These are phyloP conservation scores for Galium porrigens DNA, from an alignment of 305 asterid genomes.

Conservation along the genomic window DNA sequence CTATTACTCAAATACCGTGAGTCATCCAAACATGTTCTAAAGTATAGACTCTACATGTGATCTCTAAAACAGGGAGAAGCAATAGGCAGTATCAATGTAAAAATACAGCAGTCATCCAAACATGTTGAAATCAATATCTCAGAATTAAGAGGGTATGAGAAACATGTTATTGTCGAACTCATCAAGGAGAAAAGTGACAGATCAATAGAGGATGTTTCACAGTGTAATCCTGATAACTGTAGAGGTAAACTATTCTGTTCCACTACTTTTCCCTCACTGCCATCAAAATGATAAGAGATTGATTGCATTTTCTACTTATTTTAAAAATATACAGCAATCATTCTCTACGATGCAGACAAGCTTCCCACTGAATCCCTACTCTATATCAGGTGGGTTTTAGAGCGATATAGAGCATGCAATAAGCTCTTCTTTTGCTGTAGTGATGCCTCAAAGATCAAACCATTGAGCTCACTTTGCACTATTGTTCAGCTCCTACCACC, in stretches of 20 bases:
- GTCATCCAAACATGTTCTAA: no score
- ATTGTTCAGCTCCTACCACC: slow-evolving; percentile 60
- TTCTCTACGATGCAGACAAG: slow-evolving; percentile 61
- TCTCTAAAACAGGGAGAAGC: slow-evolving; percentile 54
- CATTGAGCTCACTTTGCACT: slow-evolving; percentile 44
- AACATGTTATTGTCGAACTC: slow-evolving; percentile 58
- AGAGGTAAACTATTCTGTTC: slow-evolving; percentile 36
- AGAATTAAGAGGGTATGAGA: slow-evolving; percentile 66
- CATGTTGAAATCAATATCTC: slow-evolving; percentile 72
- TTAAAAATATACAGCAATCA: slow-evolving; percentile 39
- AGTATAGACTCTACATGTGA: slow-evolving; percentile 1
- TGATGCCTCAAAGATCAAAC: slow-evolving; percentile 56
- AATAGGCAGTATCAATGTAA: slow-evolving; percentile 52
- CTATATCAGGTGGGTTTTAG: slow-evolving; percentile 70
- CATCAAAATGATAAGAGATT: slow-evolving; percentile 8
- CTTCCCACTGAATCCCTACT: slow-evolving; percentile 52
- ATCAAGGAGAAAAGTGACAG: slow-evolving; percentile 39
- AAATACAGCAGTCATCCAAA: slow-evolving; percentile 41
- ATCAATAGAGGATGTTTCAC: slow-evolving; percentile 18
- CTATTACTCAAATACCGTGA: no score
- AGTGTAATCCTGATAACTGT: slow-evolving; percentile 26
- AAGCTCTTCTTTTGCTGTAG: slow-evolving; percentile 70
- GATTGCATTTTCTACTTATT: neutral
- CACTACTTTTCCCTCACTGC: slow-evolving; percentile 3
- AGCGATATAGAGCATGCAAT: slow-evolving; percentile 47